Evolutionary conservation across 2,329 filamentous ascomycete species (phyloP), one percentile per base, ranked within the genome.

Genomic region (Ophiocordyceps camponoti-saundersi): DNA sequence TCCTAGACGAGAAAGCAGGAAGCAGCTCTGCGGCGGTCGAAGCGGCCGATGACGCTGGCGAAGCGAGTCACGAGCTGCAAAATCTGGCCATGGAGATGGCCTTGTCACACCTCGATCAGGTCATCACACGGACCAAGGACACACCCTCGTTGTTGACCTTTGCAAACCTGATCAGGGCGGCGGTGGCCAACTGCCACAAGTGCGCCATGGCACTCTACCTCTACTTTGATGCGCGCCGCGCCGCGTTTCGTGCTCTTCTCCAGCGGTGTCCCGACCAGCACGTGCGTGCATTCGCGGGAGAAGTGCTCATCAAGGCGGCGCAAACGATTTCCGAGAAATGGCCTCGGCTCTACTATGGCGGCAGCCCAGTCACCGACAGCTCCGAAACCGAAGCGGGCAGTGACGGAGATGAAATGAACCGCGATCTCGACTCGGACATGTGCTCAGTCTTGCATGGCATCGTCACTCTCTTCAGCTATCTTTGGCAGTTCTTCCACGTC

Each of bases 111-210:
- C 64, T 93, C 36, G 82, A 89, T 53, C 83, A 90, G 57, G 71
- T 93, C 41, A 73, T 85, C 13, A 77, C 82, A 43, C 76, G 86
- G 48, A 72, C 77, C 4, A 86, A 83, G 59, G 82, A 88, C 40
- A 58, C 75, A 2, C 72, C 79, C 0, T 75, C 82, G 41, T 79
- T 84, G 36, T 68, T 73, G 1, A 59, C 63, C 10, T 75, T 82
- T 46, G 66, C 76, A 45, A 57, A 59, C 2, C 65, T 77, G 26
- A 52, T 73, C 2, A 61, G 66, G 13, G 66, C 65, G 20, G 67
- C 75, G 34, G 70, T 76, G 41, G 55, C 63, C 12, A 63, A 61
- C 18, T 77, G 64, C 68, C 21, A 56, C 26, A 47, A 69, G 46
- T 83, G 80, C 56, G 77, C 77, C 46, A 60, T 73, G 46, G 68